A percentile compares a stretch with the other conserved stretches of the same genome.
Evolutionary conservation across 371 early-diverging fungal genomes (phyloP).

Genomic region (Polyrhizophydium stewartii): DNA sequence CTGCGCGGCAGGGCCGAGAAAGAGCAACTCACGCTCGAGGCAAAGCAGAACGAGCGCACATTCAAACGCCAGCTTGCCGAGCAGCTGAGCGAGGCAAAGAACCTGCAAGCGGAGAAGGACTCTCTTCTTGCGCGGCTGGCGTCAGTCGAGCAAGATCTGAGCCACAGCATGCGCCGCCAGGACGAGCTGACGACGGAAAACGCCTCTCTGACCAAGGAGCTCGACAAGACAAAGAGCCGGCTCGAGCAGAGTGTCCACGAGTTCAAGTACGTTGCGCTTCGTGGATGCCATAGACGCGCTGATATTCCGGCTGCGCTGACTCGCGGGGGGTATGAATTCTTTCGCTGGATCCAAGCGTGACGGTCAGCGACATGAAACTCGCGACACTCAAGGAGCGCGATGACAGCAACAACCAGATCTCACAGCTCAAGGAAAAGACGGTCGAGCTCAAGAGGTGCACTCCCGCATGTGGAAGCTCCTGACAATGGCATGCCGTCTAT

Average conservation of each 20-base stretch:
- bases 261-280: no score
- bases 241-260: slow-evolving; percentile 26
- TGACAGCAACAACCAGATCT: slow-evolving; percentile 11
- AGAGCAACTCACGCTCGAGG: slow-evolving; percentile 25
- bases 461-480: not conserved
- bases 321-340: not conserved
- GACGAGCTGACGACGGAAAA: slow-evolving; percentile 29
- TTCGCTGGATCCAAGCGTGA: not conserved
- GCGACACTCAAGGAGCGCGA: slow-evolving; percentile 9
- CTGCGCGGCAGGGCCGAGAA: slow-evolving; percentile 22
- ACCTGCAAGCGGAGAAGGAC: slow-evolving; percentile 36
- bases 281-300: no score
- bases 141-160: slow-evolving; percentile 22
- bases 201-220: slow-evolving; percentile 23
- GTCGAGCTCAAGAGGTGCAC: slow-evolving; percentile 13
- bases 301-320: no score
- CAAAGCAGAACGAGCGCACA: slow-evolving; percentile 31
- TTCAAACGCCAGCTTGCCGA: slow-evolving; percentile 29
- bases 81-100: slow-evolving; percentile 27
- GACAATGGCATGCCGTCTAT: not conserved
- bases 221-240: slow-evolving; percentile 23
- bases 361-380: slow-evolving; percentile 11
- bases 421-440: slow-evolving; percentile 14
- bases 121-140: not conserved
- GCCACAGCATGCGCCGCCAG: slow-evolving; percentile 11